Evolutionary conservation across 495 filamentous ascomycete genomes (phyloP).

Genomic region (Talaromyces liani): DNA sequence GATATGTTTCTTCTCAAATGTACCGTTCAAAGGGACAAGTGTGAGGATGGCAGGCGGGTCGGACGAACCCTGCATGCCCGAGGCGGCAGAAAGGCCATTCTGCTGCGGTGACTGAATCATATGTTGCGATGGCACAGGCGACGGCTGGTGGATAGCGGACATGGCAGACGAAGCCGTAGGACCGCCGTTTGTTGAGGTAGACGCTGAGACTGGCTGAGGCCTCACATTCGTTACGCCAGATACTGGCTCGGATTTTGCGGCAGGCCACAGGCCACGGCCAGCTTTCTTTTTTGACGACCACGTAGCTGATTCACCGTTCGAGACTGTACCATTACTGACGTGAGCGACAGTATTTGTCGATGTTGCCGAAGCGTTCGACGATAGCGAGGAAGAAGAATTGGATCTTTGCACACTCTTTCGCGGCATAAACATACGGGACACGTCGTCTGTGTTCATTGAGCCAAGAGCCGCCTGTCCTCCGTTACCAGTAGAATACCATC

Average conservation of each 20-base stretch:
- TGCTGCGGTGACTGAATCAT: conserved; percentile 50
- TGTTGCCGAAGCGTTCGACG: conserved; percentile 46
- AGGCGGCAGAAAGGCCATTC: conserved; percentile 55
- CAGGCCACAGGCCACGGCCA: conserved; percentile 64
- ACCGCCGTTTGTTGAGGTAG: conserved; percentile 46
- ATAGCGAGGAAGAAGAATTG: conserved; percentile 79
- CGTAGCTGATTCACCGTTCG: conserved; percentile 38
- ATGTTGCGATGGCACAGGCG: conserved; percentile 65
- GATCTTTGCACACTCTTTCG: conserved; percentile 77
- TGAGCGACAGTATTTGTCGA: conserved; percentile 38
- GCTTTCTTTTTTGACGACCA: conserved; percentile 61
- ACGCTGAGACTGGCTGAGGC: conserved; percentile 53
- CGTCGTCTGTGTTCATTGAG: conserved; percentile 80
- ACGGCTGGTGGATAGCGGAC: conserved; percentile 68
- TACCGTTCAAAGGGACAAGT: conserved; percentile 81
- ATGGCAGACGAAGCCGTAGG: conserved; percentile 60
- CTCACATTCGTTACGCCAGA: conserved; percentile 54
- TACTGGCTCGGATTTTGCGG: conserved; percentile 59
- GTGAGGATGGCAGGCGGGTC: conserved; percentile 69
- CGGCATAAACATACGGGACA: conserved; percentile 79
- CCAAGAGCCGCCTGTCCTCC: conserved; percentile 66
- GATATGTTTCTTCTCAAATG: conserved; percentile 95
- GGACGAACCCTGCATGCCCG: conserved; percentile 40
- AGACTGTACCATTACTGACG: conserved; percentile 42
- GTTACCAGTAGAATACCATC: conserved; percentile 57